Evolutionary conservation across 1,284 basidiomycete genomes (phyloP).

Genomic region (Agaricales sp.): DNA sequence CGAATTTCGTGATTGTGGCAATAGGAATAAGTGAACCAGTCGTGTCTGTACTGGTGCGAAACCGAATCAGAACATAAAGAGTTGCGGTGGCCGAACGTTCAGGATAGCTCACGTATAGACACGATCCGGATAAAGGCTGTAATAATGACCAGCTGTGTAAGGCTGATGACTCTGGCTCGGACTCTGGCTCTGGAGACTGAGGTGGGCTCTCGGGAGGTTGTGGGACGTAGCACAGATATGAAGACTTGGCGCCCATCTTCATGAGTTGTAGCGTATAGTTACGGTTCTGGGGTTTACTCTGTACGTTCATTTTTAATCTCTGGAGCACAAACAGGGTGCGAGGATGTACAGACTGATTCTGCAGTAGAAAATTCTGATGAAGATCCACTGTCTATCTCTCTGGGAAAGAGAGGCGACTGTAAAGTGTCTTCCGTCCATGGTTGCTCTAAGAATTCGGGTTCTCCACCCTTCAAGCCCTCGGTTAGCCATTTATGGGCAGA

Average conservation of each 20-base stretch:
- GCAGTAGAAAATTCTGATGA: conserved; percentile 16
- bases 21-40: conserved; percentile 95
- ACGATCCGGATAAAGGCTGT: conserved; percentile 63
- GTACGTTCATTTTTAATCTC: conserved; percentile 9
- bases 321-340: conserved; percentile 2
- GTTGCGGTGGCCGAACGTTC: conserved; percentile 12
- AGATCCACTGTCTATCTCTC: conserved; percentile 45
- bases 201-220: conserved; percentile 40
- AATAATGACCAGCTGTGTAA: conserved; percentile 72
- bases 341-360: conserved; percentile 16
- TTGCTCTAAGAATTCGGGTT: conserved; percentile 67
- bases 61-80: conserved; percentile 10
- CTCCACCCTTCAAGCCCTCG: conserved; percentile 59
- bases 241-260: conserved; percentile 54
- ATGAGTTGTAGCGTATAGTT: conserved; percentile 53
- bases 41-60: conserved; percentile 58
- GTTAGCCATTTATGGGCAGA: conserved; percentile 67
- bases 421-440: conserved; percentile 36
- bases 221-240: conserved; percentile 69
- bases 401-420: conserved; percentile 26
- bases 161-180: conserved; percentile 49
- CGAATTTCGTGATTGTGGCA: conserved; percentile 86
- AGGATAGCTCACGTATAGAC: conserved; percentile 60
- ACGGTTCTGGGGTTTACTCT: conserved; percentile 8
- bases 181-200: conserved; percentile 34